Evolutionary conservation across 306 rosid genomes (phyloP).

Genomic region (Rubus idaeus): DNA sequence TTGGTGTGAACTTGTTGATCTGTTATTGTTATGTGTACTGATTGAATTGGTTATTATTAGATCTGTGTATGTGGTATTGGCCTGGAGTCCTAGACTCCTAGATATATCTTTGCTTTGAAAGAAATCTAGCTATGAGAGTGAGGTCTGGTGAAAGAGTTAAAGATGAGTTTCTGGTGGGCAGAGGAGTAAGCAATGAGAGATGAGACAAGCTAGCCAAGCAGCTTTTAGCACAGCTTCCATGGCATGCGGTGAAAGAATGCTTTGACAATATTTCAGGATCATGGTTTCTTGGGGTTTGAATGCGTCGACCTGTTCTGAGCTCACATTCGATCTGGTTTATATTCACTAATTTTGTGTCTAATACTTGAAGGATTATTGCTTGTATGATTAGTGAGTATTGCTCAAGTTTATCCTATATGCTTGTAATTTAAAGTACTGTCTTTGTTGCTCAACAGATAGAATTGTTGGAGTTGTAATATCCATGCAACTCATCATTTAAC

Average conservation of each 20-base stretch:
- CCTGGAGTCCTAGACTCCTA: too few species aligned
- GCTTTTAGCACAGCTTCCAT: background rate
- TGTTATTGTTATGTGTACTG: background rate
- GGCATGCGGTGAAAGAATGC: background rate
- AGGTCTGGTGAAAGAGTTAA: too few species aligned
- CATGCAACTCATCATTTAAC: too few species aligned
- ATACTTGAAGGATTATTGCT: background rate
- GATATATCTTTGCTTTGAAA: background rate
- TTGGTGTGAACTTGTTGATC: background rate
- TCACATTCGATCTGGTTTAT: background rate
- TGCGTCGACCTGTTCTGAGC: background rate
- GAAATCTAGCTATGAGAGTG: too few species aligned
- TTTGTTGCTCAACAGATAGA: too few species aligned
- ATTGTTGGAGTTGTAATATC: too few species aligned
- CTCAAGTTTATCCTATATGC: background rate
- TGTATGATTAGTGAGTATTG: background rate
- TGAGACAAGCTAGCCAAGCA: background rate
- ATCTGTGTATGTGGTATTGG: too few species aligned
- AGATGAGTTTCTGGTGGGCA: background rate
- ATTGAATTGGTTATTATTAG: background rate
- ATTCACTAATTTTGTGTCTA: too few species aligned
- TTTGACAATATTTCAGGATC: background rate
- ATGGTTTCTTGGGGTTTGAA: background rate
- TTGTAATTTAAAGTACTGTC: too few species aligned
- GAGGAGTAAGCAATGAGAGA: too few species aligned